A percentile compares a stretch with the other conserved stretches of the same genome.
Evolutionary conservation across 208 protist species (phyloP).

Genomic region (Leishmania gerbilli): DNA sequence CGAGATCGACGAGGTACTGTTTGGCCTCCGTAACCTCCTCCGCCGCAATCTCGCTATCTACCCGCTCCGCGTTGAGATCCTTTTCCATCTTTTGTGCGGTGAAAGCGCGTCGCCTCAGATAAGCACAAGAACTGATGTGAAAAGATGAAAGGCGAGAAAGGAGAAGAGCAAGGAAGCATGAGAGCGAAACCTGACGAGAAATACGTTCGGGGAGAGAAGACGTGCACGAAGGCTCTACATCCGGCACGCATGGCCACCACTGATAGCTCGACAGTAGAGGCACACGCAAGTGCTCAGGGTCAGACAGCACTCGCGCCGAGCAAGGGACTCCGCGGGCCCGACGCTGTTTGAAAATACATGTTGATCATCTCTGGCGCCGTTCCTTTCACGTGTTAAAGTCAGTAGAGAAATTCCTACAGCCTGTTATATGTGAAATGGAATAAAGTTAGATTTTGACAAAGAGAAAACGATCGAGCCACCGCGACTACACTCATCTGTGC

Average conservation of each 20-base stretch:
- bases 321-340: neutral
- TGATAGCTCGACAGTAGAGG: neutral
- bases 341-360: neutral
- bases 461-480: neutral
- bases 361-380: neutral
- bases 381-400: neutral
- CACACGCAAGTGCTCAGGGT: neutral
- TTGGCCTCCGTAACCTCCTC: slow-evolving; percentile 72
- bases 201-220: neutral
- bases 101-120: neutral
- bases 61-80: slow-evolving; percentile 31
- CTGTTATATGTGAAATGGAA: slow-evolving; percentile 1
- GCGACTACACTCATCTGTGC: neutral
- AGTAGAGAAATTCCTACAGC: slow-evolving; percentile 2
- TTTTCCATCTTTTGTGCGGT: slow-evolving; percentile 14
- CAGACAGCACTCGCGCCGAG: neutral
- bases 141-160: neutral
- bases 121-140: neutral
- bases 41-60: slow-evolving; percentile 59
- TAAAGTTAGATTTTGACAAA: slow-evolving; percentile 5
- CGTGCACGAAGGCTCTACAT: neutral
- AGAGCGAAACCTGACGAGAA: neutral
- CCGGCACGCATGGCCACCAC: too few species aligned
- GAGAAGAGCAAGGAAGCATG: neutral
- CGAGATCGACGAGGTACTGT: slow-evolving; percentile 70